A percentile compares a stretch with the other conserved stretches of the same genome.
phyloP scores from a whole-genome alignment of 352 stramenopile genomes.

The Phytophthora foliorum region DNA sequence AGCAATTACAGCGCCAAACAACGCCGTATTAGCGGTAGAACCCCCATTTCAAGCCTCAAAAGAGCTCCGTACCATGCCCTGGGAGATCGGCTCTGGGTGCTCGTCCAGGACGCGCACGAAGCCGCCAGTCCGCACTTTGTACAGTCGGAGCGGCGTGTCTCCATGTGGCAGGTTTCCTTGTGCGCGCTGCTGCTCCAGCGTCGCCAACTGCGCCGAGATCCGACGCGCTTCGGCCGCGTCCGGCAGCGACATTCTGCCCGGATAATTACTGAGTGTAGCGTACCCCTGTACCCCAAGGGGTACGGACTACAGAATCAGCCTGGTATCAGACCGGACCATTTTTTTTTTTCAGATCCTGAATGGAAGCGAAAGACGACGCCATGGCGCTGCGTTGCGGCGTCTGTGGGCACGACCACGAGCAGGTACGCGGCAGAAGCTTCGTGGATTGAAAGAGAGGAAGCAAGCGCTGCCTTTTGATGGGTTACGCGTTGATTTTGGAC shows the following conservation, averaged over 20 bases:
- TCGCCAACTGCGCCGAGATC: slow-evolving; percentile 46
- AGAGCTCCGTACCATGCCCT: slow-evolving; percentile 47
- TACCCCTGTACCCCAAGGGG: too few species aligned
- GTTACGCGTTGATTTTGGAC: slow-evolving; percentile 7
- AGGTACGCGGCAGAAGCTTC: slow-evolving; percentile 23
- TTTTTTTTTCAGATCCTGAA: slow-evolving; percentile 12
- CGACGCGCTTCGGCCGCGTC: slow-evolving; percentile 37
- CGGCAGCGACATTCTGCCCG: slow-evolving; percentile 28
- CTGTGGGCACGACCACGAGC: slow-evolving; percentile 40
- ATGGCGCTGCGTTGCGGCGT: slow-evolving; percentile 28
- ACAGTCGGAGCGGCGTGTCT: slow-evolving; percentile 49
- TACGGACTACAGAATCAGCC: too few species aligned
- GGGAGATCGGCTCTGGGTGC: slow-evolving; percentile 64
- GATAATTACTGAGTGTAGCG: neutral
- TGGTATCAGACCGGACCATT: neutral
- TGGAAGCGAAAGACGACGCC: slow-evolving; percentile 26
- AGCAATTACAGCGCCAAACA: slow-evolving; percentile 2
- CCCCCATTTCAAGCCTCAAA: neutral
- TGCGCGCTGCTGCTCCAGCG: slow-evolving; percentile 42
- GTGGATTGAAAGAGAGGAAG: neutral
- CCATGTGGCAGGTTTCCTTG: slow-evolving; percentile 28
- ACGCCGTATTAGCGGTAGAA: slow-evolving; percentile 28
- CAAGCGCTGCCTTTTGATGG: neutral
- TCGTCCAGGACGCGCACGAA: slow-evolving; percentile 73
- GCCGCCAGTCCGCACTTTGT: slow-evolving; percentile 46